Evolutionary conservation across 2,329 filamentous ascomycete genomes (phyloP), one percentile per base, ranked within the genome.

Genomic region (Clonostachys rosea): DNA sequence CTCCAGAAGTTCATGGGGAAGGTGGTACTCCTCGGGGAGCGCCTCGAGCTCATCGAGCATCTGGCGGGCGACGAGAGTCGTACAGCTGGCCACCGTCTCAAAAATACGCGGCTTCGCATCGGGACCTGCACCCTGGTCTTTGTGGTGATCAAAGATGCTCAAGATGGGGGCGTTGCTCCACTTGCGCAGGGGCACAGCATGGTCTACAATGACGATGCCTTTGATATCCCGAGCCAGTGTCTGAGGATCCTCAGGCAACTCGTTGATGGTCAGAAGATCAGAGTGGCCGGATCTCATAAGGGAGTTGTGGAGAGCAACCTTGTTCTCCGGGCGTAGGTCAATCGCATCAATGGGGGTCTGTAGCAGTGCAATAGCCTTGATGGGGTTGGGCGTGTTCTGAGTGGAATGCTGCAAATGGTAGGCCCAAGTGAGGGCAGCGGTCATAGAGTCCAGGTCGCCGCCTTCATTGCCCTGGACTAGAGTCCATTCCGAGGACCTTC

Each of bases 1-100:
- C 52, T 73, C 70, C n/a, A 74, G 66, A 16, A 74, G 61, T 53
- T 74, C 71, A 49, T 74, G 70, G 6, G 70, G 68, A 60, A 74
- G 59, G 49, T 74, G 51, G 24, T 74, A 74, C 52, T 73, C 70
- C 46, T 69, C 54, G 1, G 66, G 63, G 2, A 73, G 56, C 17
- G 56, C 47, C 51, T 73, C 70, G 3, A 73, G 60, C 52, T 72
- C 70, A 45, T 73, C 61, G 24, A 74, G 65, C 66, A 74, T 70
- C 49, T 71, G 68, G 13, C 70, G 62, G 4, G 70, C 70, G 1
- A 74, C 70, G 7, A 74, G 55, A 5, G 67, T 69, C 1, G 70
- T 71, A 59, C 71, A 74, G 50, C 66, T 69, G 6, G 70, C 70
- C 1, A 65, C 62, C 43, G 56, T 65, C 50, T 74, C 68, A 47